A percentile compares a stretch with the other conserved stretches of the same genome.
phyloP scores from a whole-genome alignment of 805 yeast genomes.

The Saccharomycopsis schoenii region DNA sequence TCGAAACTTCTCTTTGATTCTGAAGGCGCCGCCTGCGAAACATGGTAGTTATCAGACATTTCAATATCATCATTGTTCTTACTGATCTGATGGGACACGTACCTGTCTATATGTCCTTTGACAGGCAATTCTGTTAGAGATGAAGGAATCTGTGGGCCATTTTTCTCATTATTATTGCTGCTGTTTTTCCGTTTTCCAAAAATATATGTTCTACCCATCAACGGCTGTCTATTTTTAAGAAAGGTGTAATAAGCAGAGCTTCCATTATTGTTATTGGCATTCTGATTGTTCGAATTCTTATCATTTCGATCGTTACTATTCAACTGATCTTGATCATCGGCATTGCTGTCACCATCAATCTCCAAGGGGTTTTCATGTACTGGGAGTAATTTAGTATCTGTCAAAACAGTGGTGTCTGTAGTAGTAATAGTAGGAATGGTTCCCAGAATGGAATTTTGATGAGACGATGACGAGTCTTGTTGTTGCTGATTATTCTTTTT shows the following conservation, averaged over 20 bases:
- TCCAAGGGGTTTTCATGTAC: background rate
- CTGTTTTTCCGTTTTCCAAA: background rate
- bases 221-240: background rate
- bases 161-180: background rate
- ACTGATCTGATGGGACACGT: background rate
- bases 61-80: background rate
- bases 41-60: background rate
- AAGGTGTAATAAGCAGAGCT: background rate
- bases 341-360: background rate
- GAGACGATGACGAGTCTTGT: background rate
- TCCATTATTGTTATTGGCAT: background rate
- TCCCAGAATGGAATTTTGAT: background rate
- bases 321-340: background rate
- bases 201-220: background rate
- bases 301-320: background rate
- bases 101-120: background rate
- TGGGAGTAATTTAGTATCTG: background rate
- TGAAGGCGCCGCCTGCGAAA: background rate
- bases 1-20: background rate
- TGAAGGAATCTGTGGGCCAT: background rate
- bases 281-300: background rate
- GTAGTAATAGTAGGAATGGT: background rate
- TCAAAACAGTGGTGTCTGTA: background rate
- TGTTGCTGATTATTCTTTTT: background rate
- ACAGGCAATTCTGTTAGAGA: background rate